Evolutionary conservation across 805 yeast genomes (phyloP), one percentile per base, ranked within the genome.

Genomic region (Dipodascus albidus): DNA sequence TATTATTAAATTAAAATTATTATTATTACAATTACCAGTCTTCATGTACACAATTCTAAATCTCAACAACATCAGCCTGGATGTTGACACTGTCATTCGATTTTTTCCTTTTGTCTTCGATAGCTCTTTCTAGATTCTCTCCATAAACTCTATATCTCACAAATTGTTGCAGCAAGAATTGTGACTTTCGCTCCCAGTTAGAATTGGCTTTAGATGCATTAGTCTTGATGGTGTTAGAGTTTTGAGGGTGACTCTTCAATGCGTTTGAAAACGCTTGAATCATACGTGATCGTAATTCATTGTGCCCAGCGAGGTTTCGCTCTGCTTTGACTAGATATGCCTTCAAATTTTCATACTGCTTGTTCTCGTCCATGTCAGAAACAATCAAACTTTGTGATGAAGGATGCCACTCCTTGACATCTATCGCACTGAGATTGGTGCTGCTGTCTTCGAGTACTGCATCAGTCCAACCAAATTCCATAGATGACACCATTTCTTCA

Each of bases 401-500:
- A 14, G 70, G 70, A 27, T 59, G 57, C 72, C 72, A 68, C 23
- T 58, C 62, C 44, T 62, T 64, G 44, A 68, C 61, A 6, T 41
- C 50, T 23, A 64, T 53, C 31, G 53, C 48, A 35, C 63, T 67
- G 4, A 47, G 27, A 21, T 21, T 22, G 4, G 14, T n/a, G 8
- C 8, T 22, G n/a, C 19, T 14, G 31, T 47, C 8, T 9, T 20
- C 23, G 11, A 23, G 9, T 20, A 23, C 47, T 4, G 53, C 20
- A 3, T 50, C 57, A 47, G 62, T 67, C 96, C 96, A 88, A 1
- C 96, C 96, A 64, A 80, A 88, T 64, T 89, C 95, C 55, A 82
- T 77, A 52, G 73, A 77, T 3, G 91, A 82, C 1, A 88, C 81
- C 31, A 86, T 74, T 57, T 84, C 81, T 53, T 81, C 83, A 31